A percentile compares a stretch with the other conserved stretches of the same genome.
Evolutionary conservation across 495 filamentous ascomycete species (phyloP).

Genomic region (Monascus purpureus): DNA sequence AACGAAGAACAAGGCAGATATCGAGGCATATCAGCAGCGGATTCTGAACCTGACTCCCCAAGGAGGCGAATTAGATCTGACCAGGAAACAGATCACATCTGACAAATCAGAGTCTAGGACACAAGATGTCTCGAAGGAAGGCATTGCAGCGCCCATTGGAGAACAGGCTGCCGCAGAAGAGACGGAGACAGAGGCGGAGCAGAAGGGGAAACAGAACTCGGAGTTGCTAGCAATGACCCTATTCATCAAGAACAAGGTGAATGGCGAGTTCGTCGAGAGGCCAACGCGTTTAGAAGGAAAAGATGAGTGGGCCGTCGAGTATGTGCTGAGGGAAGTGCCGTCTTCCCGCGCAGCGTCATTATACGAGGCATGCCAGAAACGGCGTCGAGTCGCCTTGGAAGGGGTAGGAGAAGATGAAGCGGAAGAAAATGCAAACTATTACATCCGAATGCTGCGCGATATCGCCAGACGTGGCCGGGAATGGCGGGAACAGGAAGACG

Average conservation of each 20-base stretch:
- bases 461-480: conserved; percentile 28
- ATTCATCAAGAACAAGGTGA: conserved; percentile 57
- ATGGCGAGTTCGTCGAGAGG: conserved; percentile 47
- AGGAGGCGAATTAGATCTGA: conserved; percentile 7
- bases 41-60: conserved; percentile 27
- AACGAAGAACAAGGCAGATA: conserved; percentile 38
- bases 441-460: conserved; percentile 26
- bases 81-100: conserved; percentile 7
- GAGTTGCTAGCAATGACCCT: conserved; percentile 52
- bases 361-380: conserved; percentile 34
- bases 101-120: not conserved
- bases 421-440: conserved; percentile 17
- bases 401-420: conserved; percentile 21
- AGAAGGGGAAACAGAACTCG: conserved; percentile 2
- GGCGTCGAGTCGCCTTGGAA: conserved; percentile 35
- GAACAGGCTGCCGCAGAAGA: conserved; percentile 5
- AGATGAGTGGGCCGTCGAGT: conserved; percentile 66
- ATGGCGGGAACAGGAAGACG: conserved; percentile 34
- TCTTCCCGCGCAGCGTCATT: conserved; percentile 20
- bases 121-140: not conserved
- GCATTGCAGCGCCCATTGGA: not conserved
- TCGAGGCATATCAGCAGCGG: conserved; percentile 53
- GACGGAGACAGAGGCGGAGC: conserved; percentile 7
- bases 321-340: conserved; percentile 48
- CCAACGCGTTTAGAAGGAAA: conserved; percentile 32